Percentiles rank a stretch among this genome's conserved stretches.
Conservation (phyloP, 345 rosid species). For the Kandelia obovata region DNA sequence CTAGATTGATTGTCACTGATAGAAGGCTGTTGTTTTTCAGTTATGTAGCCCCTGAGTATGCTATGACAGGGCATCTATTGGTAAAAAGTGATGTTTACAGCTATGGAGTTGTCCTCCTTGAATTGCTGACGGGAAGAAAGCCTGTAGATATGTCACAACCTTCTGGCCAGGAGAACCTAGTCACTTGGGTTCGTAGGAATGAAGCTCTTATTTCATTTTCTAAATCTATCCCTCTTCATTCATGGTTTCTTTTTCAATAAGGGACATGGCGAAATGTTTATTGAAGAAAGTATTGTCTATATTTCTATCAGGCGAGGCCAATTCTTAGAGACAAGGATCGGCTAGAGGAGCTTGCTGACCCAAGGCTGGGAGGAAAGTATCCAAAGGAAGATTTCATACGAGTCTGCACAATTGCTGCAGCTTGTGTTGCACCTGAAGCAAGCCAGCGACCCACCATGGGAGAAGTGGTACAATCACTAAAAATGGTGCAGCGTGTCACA, state of each 20-base stretch:
- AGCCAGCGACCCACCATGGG: slow-evolving; percentile 98
- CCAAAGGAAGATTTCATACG: slow-evolving; percentile 88
- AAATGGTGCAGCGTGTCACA: slow-evolving; percentile 85
- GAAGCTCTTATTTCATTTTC: neutral
- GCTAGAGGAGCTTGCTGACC: slow-evolving; percentile 82
- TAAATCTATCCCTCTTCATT: slow-evolving; percentile 2
- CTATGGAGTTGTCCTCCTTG: slow-evolving; percentile 96
- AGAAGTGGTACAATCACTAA: slow-evolving; percentile 98
- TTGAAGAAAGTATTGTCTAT: neutral
- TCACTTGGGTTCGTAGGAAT: slow-evolving; percentile 76
- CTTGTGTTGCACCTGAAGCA: slow-evolving; percentile 95
- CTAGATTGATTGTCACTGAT: neutral
- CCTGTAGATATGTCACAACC: slow-evolving; percentile 99
- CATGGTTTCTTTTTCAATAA: neutral
- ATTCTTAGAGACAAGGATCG: slow-evolving; percentile 91
- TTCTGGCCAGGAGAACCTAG: slow-evolving; percentile 96
- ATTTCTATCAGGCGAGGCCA: slow-evolving; percentile 78
- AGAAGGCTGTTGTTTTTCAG: slow-evolving; percentile 37
- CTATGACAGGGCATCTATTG: slow-evolving; percentile 97
- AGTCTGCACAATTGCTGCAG: slow-evolving; percentile 97
- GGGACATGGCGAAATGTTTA: neutral
- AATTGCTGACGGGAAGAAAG: slow-evolving; percentile 86
- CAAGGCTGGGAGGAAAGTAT: slow-evolving; percentile 71
- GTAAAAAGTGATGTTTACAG: slow-evolving; percentile 99
- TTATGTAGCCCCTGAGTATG: slow-evolving; percentile 99